phyloP scores from a whole-genome alignment of 441 rosid species.

The Aquilaria agallochum region DNA sequence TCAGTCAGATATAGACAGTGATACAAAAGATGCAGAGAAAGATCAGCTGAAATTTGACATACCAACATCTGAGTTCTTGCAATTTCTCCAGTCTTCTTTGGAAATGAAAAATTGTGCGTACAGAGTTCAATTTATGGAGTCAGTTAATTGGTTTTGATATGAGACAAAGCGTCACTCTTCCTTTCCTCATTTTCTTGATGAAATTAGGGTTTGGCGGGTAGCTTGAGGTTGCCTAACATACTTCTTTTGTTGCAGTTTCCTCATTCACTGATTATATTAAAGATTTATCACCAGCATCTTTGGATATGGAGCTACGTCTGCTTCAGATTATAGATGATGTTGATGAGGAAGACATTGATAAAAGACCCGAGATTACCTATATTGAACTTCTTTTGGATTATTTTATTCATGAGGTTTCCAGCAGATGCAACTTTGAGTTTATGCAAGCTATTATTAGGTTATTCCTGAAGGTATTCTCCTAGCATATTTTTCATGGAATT shows the following conservation, averaged over 20 bases:
- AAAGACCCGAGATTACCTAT: slow-evolving; percentile 58
- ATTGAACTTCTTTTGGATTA: slow-evolving; percentile 73
- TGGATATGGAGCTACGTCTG: slow-evolving; percentile 89
- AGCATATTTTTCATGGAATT: not conserved
- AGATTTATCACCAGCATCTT: slow-evolving; percentile 83
- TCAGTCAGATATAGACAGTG: slow-evolving; percentile 33
- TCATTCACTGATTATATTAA: slow-evolving; percentile 75
- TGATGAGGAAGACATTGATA: slow-evolving; percentile 49
- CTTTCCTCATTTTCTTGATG: too few species aligned
- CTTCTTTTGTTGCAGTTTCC: slow-evolving; percentile 46
- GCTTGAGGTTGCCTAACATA: slow-evolving; percentile 2
- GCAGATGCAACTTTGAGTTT: slow-evolving; percentile 85
- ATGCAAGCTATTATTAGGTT: slow-evolving; percentile 78
- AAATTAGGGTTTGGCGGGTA: too few species aligned
- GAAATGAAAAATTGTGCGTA: slow-evolving; percentile 59
- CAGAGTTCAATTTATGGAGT: slow-evolving; percentile 5
- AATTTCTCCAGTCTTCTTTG: slow-evolving; percentile 56
- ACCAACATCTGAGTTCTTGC: slow-evolving; percentile 47
- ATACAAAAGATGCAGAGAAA: slow-evolving; percentile 28
- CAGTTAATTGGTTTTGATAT: not conserved
- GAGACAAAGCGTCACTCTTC: not conserved
- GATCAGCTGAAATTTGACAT: slow-evolving; percentile 29
- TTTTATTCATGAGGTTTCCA: slow-evolving; percentile 63
- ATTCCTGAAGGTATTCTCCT: slow-evolving; percentile 76
- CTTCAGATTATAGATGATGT: slow-evolving; percentile 88